Evolutionary conservation across 352 stramenopile genomes (phyloP), one percentile per base, ranked within the genome.

Genomic region (Hyaloperonospora brassicae): DNA sequence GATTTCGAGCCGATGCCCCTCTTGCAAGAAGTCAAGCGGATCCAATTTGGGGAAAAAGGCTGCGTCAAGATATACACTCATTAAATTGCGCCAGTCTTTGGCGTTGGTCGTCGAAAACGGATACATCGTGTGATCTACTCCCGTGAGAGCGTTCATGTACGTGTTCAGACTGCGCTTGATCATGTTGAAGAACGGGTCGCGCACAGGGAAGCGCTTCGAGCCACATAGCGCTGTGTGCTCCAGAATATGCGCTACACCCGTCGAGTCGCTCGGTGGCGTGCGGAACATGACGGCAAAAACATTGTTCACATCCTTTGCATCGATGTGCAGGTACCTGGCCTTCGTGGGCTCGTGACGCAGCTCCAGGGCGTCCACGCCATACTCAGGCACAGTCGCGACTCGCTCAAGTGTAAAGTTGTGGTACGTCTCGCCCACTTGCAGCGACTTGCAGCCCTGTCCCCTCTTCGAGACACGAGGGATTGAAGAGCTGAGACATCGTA

Each of bases 141-240:
- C 98, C n/a, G 97, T 99, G 52, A 99, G 97, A 12, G 97, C 97
- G 76, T 99, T 99, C 72, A 99, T 89, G 76, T 98, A 99, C 47
- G 96, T 99, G 72, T 99, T 97, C 9, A 99, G 79, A 52, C 78
- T 97, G 59, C 96, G 95, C 75, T 98, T 97, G 42, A 98, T 86
- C 66, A 99, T 95, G 70, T 99, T 97, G 45, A 99, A 97, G 69
- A 99, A 99, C 41, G 97, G 96, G 65, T 99, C 96, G 59, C 98
- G 97, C 42, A 98, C 94, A 8, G 92, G 96, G 70, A 97, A 99
- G 56, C 97, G 97, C 44, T 94, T 77, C 66, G 86, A 98, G 39
- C 96, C 95, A 56, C 93, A 98, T 14, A 98, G 73, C 36, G 95
- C 83, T 11, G 84, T 96, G 63, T 98, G 95, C 64, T 99, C 97